Base-by-base conservation (phyloP, 1,284 basidiomycete species). In the Coriolopsis trogii region DNA sequence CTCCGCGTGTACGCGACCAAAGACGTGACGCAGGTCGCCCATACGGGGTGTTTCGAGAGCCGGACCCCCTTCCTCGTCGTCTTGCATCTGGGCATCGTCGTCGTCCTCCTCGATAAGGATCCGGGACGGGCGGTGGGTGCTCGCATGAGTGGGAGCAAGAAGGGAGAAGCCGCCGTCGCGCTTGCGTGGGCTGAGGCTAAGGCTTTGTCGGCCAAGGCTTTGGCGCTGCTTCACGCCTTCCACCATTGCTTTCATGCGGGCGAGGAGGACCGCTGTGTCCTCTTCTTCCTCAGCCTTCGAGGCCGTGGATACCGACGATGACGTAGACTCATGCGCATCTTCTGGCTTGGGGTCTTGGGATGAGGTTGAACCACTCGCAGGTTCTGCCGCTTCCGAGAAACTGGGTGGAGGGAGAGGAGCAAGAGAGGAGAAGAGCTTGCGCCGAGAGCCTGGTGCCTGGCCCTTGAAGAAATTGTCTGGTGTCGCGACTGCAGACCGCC, bases 241-340 rank as follows among this genome's bases (percentile, higher is more conserved):
- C 10, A 85, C 80, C 26, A 81, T 84, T 60, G 80, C 75, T 60
- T 78, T 81, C 81, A 85, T 84, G 56, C 74, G 75, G 49, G 84
- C 82, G 38, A 85, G 67, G 33, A 85, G 65, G 13, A 75, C 74
- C 7, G 75, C 68, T 0, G 82, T 79, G 53, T 84, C 81, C 16
- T 66, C 66, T 15, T 68, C 67, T 8, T 67, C 63, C 30, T 67
- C 66, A 8, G 43, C 34, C 43, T 59, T 57, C 41, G 52, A 56
- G 8, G 53, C 41, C 12, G 41, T 33, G 15, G 34, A 25, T 15
- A 26, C 24, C 7, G 48, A 43, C 30, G 55, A 46, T n/a, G 40
- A 23, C 13, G 25, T 31, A 7, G 49, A 37, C 13, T 47, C 16
- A 29, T 60, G 38, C 9, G 58, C 7, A 13, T 40, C 40, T 25